A percentile compares a stretch with the other conserved stretches of the same genome.
Conservation (phyloP, 306 rosid genomes). For the Dalbergia cultrata region DNA sequence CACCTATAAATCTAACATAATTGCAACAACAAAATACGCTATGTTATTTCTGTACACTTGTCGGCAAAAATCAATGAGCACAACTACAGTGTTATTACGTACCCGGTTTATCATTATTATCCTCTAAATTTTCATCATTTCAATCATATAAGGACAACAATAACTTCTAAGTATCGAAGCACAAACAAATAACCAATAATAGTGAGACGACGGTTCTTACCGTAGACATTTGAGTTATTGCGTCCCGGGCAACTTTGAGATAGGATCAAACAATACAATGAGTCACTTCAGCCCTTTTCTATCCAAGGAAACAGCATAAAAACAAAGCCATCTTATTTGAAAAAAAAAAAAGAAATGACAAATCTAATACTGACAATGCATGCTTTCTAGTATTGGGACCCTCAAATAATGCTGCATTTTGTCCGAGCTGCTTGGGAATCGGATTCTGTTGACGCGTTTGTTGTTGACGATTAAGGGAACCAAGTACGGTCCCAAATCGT, state of each 20-base stretch:
- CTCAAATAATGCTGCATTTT: slow-evolving; percentile 28
- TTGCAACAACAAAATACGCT: neutral
- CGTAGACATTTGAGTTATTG: neutral
- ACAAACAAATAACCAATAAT: neutral
- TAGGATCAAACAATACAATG: neutral
- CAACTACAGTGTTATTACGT: neutral
- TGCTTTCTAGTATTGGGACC: slow-evolving; percentile 31
- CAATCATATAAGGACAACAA: neutral
- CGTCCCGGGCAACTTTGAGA: neutral
- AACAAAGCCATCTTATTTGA: slow-evolving; percentile 14
- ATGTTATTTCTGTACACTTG: neutral
- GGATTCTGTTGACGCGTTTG: slow-evolving; percentile 46
- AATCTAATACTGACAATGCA: slow-evolving; percentile 8
- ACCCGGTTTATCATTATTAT: neutral
- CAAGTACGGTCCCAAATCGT: slow-evolving; percentile 9
- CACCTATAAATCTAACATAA: too few relatives aligned
- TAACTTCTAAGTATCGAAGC: neutral
- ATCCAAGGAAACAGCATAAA: neutral
- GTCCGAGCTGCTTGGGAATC: slow-evolving; percentile 26
- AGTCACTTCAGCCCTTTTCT: neutral
- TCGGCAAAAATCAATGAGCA: neutral
- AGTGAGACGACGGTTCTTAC: neutral
- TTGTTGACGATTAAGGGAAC: slow-evolving; percentile 51
- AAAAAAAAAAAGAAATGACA: slow-evolving; percentile 31
- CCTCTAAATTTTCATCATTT: neutral